phyloP scores from a whole-genome alignment of 2,329 filamentous ascomycete genomes.

The Pseudogymnoascus sp. region DNA sequence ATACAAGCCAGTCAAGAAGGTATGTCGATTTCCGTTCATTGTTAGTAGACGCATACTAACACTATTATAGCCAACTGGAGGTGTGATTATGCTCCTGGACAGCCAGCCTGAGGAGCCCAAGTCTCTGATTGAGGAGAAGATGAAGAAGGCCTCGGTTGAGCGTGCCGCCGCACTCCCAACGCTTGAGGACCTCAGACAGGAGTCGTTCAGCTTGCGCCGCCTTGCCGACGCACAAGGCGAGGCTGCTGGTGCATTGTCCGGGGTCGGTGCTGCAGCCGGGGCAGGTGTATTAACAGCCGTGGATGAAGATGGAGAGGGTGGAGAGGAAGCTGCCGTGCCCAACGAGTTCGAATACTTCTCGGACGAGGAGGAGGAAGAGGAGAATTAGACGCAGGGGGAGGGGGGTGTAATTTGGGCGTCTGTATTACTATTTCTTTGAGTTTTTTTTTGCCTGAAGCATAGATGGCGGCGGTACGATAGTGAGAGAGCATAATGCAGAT shows the following conservation, averaged over 20 bases:
- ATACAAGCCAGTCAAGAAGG: slow-evolving; percentile 90
- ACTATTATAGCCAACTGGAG: slow-evolving; percentile 67
- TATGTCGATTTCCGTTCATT: slow-evolving; percentile 34
- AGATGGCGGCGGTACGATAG: slow-evolving; percentile 3
- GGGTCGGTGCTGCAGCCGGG: slow-evolving; percentile 55
- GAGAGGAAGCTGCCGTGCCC: slow-evolving; percentile 63
- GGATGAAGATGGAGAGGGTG: slow-evolving; percentile 72
- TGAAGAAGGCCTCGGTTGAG: slow-evolving; percentile 68
- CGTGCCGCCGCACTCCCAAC: slow-evolving; percentile 41
- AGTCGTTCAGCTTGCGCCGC: slow-evolving; percentile 33
- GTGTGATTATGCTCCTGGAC: slow-evolving; percentile 84
- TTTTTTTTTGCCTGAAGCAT: slow-evolving; percentile 1
- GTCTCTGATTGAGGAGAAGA: slow-evolving; percentile 78
- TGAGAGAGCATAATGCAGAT: slow-evolving; percentile 8
- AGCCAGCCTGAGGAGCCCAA: slow-evolving; percentile 72
- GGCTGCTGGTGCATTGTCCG: slow-evolving; percentile 19
- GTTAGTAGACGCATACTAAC: slow-evolving; percentile 32
- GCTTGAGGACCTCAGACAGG: slow-evolving; percentile 23
- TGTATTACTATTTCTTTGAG: slow-evolving; percentile 4
- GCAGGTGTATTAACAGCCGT: slow-evolving; percentile 77
- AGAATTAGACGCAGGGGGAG: slow-evolving; percentile 3
- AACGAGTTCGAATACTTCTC: slow-evolving; percentile 72
- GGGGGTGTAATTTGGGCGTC: neutral
- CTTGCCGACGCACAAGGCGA: slow-evolving; percentile 29
- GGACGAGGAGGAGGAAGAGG: slow-evolving; percentile 26